Percentiles rank a stretch among this genome's conserved stretches.
These are phyloP conservation scores for Teunomyces aglyptinius DNA, from an alignment of 805 yeast genomes.

Conservation along the genomic window DNA sequence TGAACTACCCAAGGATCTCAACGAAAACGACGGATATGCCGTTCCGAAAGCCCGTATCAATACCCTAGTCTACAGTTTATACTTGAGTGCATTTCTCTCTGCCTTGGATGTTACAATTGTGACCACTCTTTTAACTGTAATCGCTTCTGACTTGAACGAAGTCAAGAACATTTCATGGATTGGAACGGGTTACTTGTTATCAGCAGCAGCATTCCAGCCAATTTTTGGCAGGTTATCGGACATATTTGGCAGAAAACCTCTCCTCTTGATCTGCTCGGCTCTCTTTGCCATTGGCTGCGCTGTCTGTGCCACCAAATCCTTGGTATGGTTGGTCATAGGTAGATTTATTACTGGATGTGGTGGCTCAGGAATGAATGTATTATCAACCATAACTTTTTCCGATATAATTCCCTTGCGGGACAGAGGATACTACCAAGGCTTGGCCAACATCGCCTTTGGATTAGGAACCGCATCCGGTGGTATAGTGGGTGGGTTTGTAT, in stretches of 20 bases:
- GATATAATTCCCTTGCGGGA: slow-evolving; percentile 75
- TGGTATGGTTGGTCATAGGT: slow-evolving; percentile 49
- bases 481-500: slow-evolving; percentile 51
- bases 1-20: slow-evolving; percentile 16
- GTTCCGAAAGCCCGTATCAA: slow-evolving; percentile 30
- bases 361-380: slow-evolving; percentile 82
- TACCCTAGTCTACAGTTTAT: slow-evolving; percentile 30
- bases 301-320: slow-evolving; percentile 55
- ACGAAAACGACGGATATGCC: slow-evolving; percentile 21
- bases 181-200: slow-evolving; percentile 65
- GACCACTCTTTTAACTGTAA: slow-evolving; percentile 60
- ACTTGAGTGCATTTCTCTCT: slow-evolving; percentile 50
- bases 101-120: slow-evolving; percentile 68
- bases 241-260: slow-evolving; percentile 61
- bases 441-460: slow-evolving; percentile 73
- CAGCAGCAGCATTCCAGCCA: slow-evolving; percentile 74
- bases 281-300: slow-evolving; percentile 56
- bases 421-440: slow-evolving; percentile 81
- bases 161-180: slow-evolving; percentile 68
- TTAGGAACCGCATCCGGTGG: slow-evolving; percentile 57
- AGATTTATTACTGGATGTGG: slow-evolving; percentile 82
- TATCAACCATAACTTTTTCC: slow-evolving; percentile 71
- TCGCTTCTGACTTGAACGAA: slow-evolving; percentile 67
- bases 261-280: slow-evolving; percentile 49
- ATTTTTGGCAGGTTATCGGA: slow-evolving; percentile 69